These are phyloP conservation scores for Alternaria tenuissima DNA, from an alignment of 2,329 filamentous ascomycete species.

Conservation along the genomic window DNA sequence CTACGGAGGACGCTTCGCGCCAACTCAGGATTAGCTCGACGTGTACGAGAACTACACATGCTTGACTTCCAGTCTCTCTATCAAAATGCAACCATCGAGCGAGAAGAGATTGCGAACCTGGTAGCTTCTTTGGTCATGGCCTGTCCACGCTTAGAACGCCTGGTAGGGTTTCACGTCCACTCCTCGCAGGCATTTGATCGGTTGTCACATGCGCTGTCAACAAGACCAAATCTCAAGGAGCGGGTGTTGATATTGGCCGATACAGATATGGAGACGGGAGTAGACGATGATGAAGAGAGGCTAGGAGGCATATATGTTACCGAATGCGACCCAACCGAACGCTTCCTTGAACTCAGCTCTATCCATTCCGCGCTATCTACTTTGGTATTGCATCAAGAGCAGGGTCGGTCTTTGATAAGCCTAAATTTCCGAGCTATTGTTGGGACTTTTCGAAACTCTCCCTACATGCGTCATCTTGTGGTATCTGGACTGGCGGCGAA, in stretches of 20 bases:
- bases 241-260: slow-evolving; percentile 62
- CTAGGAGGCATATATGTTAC: slow-evolving; percentile 39
- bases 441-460: slow-evolving; percentile 62
- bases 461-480: slow-evolving; percentile 61
- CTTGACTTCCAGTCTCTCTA: slow-evolving; percentile 57
- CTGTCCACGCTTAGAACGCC: slow-evolving; percentile 64
- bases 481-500: slow-evolving; percentile 62
- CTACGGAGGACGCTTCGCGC: slow-evolving; percentile 64
- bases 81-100: slow-evolving; percentile 51
- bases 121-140: slow-evolving; percentile 66
- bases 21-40: slow-evolving; percentile 59
- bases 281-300: slow-evolving; percentile 43
- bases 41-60: slow-evolving; percentile 63
- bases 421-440: slow-evolving; percentile 65
- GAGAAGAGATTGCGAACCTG: slow-evolving; percentile 60
- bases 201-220: slow-evolving; percentile 64
- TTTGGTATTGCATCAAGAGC: slow-evolving; percentile 57
- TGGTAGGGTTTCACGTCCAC: slow-evolving; percentile 62
- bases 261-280: slow-evolving; percentile 24
- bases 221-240: slow-evolving; percentile 62
- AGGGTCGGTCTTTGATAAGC: slow-evolving; percentile 42
- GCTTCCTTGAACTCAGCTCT: slow-evolving; percentile 63
- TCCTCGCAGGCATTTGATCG: slow-evolving; percentile 64
- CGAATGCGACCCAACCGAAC: slow-evolving; percentile 60
- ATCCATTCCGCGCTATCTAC: slow-evolving; percentile 62